phyloP scores from a whole-genome alignment of 2,329 filamentous ascomycete species.

The Venturia carpophila region DNA sequence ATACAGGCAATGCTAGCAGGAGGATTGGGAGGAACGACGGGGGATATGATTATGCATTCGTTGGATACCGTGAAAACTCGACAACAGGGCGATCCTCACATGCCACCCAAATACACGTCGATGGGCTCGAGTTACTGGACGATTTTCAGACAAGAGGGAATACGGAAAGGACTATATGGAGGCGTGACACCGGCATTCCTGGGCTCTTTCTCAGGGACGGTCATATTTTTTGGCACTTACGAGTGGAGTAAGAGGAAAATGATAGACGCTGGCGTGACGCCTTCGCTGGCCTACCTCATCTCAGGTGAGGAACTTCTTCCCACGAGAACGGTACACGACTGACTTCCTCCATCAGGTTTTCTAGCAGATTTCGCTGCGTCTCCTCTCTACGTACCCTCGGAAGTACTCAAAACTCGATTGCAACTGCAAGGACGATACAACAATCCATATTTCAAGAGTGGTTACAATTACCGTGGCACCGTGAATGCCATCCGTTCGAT shows the following conservation, averaged over 20 bases:
- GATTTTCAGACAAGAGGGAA: constrained; percentile 85
- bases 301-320: constrained; percentile 52
- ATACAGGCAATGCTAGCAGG: constrained; percentile 86
- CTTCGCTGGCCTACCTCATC: constrained; percentile 76
- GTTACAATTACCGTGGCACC: constrained; percentile 91
- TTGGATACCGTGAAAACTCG: constrained; percentile 97
- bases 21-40: constrained; percentile 82
- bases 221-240: constrained; percentile 94
- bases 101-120: constrained; percentile 87
- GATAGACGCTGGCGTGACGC: constrained; percentile 74
- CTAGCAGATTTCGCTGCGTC: constrained; percentile 87
- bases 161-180: constrained; percentile 78
- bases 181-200: constrained; percentile 87
- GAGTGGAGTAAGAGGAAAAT: constrained; percentile 88
- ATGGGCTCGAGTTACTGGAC: constrained; percentile 86
- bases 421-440: constrained; percentile 93
- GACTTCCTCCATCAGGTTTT: constrained; percentile 53
- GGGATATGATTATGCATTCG: constrained; percentile 98
- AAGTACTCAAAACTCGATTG: constrained; percentile 93
- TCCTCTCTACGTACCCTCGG: constrained; percentile 89
- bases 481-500: constrained; percentile 81
- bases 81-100: constrained; percentile 90
- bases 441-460: constrained; percentile 86
- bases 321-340: neutral
- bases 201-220: constrained; percentile 87